Percentiles rank a stretch among this genome's conserved stretches.
Evolutionary conservation across 306 rosid genomes (phyloP).

Genomic region (Pyrus bretschneideri): DNA sequence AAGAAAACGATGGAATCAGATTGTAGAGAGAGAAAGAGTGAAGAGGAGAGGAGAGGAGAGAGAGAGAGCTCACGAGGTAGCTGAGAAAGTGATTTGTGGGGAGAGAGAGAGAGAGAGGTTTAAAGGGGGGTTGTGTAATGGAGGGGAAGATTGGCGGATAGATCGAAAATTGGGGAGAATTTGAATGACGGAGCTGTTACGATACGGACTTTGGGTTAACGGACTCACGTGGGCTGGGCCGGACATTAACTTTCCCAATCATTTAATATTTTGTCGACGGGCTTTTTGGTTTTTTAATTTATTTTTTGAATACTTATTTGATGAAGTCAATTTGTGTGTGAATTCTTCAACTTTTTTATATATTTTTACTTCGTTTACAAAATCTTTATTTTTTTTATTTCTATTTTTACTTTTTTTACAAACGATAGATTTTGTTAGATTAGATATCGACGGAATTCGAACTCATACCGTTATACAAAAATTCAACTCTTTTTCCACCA

Average conservation of each 20-base stretch:
- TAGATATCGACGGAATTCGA: accelerated
- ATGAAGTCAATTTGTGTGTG: too few species aligned
- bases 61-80: neutral
- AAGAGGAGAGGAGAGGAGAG: neutral
- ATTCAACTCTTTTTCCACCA: too few species aligned
- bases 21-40: slow-evolving; percentile 7
- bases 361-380: too few species aligned
- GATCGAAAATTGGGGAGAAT: slow-evolving; percentile 23
- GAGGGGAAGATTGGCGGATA: slow-evolving; percentile 49
- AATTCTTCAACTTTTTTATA: too few species aligned
- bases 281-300: too few species aligned
- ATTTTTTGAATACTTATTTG: too few species aligned
- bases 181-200: slow-evolving; percentile 21
- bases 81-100: neutral
- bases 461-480: too few species aligned
- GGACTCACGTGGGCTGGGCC: neutral
- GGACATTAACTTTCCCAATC: neutral
- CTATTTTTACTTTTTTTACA: too few species aligned
- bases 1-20: neutral
- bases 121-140: neutral
- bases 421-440: too few species aligned
- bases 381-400: too few species aligned
- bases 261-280: neutral
- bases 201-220: neutral
- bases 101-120: slow-evolving; percentile 5